Evolutionary conservation across 1,284 basidiomycete species (phyloP).

Genomic region (Cystobasidium pallidum): DNA sequence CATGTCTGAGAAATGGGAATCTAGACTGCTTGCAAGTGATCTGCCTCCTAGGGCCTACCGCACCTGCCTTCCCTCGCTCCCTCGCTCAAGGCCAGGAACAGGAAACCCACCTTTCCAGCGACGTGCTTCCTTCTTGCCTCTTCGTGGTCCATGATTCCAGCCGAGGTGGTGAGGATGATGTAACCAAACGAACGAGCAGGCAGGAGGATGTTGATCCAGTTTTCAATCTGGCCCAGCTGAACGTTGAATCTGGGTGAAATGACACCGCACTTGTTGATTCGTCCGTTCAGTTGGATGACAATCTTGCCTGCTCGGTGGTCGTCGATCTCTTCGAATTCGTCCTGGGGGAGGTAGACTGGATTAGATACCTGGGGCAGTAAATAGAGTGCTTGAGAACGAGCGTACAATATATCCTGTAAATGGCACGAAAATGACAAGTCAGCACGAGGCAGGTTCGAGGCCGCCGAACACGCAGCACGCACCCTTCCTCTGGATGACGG

Average conservation of each 20-base stretch:
- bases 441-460: background rate
- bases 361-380: background rate
- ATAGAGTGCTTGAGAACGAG: background rate
- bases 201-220: conserved; percentile 88
- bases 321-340: conserved; percentile 99
- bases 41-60: too few relatives aligned
- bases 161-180: conserved; percentile 95
- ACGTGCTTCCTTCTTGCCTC: conserved; percentile 99
- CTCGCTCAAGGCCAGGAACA: background rate
- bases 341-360: conserved; percentile 54
- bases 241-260: conserved; percentile 95
- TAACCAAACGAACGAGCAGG: conserved; percentile 95
- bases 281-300: conserved; percentile 96
- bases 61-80: background rate
- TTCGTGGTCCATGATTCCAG: conserved; percentile 98
- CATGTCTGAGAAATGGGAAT: too few relatives aligned
- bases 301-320: conserved; percentile 99
- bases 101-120: conserved; percentile 70
- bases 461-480: too few relatives aligned
- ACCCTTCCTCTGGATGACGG: conserved; percentile 98
- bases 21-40: too few relatives aligned
- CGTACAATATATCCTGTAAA: conserved; percentile 25
- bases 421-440: conserved; percentile 2
- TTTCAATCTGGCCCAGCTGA: conserved; percentile 87
- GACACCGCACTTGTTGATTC: conserved; percentile 95